phyloP scores from a whole-genome alignment of 768 basidiomycete species.

The Mycena epipterygia region DNA sequence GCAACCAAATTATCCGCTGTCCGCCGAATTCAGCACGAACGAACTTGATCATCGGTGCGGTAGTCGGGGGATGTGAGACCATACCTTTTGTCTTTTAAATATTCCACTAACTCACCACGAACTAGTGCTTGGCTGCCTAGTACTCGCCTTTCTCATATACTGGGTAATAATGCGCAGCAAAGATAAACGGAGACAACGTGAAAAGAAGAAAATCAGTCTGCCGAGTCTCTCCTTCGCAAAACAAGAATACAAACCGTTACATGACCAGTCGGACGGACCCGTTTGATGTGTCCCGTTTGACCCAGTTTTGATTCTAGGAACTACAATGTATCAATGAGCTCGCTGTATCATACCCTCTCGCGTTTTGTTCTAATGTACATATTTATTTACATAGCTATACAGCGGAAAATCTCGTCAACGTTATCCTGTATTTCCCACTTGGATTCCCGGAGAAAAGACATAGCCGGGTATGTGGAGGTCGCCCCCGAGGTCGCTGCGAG shows the following conservation, averaged over 20 bases:
- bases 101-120: neutral
- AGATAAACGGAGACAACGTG: neutral
- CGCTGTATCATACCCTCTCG: too few species aligned
- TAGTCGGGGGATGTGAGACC: conserved; percentile 17
- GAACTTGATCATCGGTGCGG: conserved; percentile 23
- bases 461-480: conserved; percentile 48
- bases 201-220: conserved; percentile 5
- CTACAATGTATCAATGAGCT: neutral
- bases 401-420: conserved; percentile 49
- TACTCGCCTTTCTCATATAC: conserved; percentile 18
- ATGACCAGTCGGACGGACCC: neutral
- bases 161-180: neutral
- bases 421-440: conserved; percentile 75
- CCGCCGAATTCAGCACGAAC: conserved; percentile 14
- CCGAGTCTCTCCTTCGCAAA: conserved; percentile 21
- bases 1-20: conserved; percentile 13
- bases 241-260: conserved; percentile 21
- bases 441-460: conserved; percentile 65
- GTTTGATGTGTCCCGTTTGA: too few species aligned
- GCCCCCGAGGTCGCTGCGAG: conserved; percentile 67
- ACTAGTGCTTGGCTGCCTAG: conserved; percentile 14
- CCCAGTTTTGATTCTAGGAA: neutral
- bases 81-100: neutral
- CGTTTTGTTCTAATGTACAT: neutral
- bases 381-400: conserved; percentile 1